Evolutionary conservation across 805 yeast genomes (phyloP).

Genomic region (Ogataea ganodermae): DNA sequence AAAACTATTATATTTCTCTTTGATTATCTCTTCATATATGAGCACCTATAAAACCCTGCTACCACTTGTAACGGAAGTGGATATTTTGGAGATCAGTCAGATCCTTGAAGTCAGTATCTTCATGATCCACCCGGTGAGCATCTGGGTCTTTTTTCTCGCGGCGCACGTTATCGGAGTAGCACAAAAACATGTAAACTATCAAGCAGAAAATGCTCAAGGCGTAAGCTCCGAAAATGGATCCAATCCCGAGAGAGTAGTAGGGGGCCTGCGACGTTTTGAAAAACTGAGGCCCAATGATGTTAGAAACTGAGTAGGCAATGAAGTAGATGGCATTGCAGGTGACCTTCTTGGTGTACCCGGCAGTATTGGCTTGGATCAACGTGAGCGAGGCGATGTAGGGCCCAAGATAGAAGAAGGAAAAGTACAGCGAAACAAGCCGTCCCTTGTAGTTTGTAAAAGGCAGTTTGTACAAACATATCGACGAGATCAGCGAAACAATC

Average conservation of each 20-base stretch:
- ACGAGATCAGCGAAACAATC: constrained; percentile 31
- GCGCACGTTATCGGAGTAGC: constrained; percentile 22
- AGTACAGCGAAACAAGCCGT: constrained; percentile 26
- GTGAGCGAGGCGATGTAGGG: constrained; percentile 36
- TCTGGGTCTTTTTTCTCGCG: constrained; percentile 27
- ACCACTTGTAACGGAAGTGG: constrained; percentile 48
- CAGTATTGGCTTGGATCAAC: constrained; percentile 50
- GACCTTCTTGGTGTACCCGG: constrained; percentile 76
- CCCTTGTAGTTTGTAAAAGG: constrained; percentile 29
- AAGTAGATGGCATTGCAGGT: constrained; percentile 58
- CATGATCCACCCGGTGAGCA: constrained; percentile 28
- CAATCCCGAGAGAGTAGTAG: constrained; percentile 54
- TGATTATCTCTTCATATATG: too few relatives aligned
- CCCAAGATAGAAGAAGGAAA: constrained; percentile 29
- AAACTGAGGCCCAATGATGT: constrained; percentile 73
- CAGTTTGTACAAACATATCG: constrained; percentile 34
- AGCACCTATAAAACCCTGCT: constrained; percentile 5
- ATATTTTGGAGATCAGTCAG: constrained; percentile 56
- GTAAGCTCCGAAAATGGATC: constrained; percentile 41
- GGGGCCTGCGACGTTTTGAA: constrained; percentile 63
- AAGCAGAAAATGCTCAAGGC: constrained; percentile 34
- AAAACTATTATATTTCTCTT: too few relatives aligned
- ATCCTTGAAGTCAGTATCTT: constrained; percentile 50
- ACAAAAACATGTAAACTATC: constrained; percentile 31
- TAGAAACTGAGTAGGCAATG: constrained; percentile 68